phyloP scores from a whole-genome alignment of 345 rosid species.

The Citrus inodora region DNA sequence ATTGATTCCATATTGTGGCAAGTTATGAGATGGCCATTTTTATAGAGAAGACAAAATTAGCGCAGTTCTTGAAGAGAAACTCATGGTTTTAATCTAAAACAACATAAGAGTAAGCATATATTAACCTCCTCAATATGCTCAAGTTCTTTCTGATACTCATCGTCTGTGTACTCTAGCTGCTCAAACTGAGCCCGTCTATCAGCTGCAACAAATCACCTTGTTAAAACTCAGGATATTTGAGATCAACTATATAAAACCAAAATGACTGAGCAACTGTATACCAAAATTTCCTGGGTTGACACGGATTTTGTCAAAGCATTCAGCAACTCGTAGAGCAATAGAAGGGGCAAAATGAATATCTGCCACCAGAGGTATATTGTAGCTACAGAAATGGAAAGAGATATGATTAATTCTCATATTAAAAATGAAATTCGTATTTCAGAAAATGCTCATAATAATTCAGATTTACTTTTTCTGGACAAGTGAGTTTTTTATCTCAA shows the following conservation, averaged over 20 bases:
- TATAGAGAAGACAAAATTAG: not conserved
- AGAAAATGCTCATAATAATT: conserved; percentile 4
- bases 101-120: not conserved
- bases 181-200: conserved; percentile 94
- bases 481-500: conserved; percentile 85
- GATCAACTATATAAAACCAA: conserved; percentile 13
- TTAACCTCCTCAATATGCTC: conserved; percentile 86
- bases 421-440: not conserved
- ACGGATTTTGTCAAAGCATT: conserved; percentile 97
- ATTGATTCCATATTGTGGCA: not conserved
- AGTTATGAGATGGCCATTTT: not conserved
- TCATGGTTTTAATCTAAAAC: not conserved
- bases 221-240: conserved; percentile 13
- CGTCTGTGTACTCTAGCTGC: conserved; percentile 84
- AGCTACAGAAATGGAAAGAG: conserved; percentile 48
- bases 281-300: conserved; percentile 99
- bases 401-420: conserved; percentile 4
- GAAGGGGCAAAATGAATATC: conserved; percentile 98
- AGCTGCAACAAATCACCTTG: conserved; percentile 51
- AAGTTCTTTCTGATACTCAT: conserved; percentile 93
- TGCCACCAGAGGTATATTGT: conserved; percentile 93
- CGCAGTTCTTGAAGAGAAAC: not conserved
- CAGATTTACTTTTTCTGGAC: conserved; percentile 79
- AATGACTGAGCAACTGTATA: conserved; percentile 20
- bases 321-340: conserved; percentile 84